These are phyloP conservation scores for Candida sp. DNA, from an alignment of 1,139 yeast genomes.

Conservation along the genomic window DNA sequence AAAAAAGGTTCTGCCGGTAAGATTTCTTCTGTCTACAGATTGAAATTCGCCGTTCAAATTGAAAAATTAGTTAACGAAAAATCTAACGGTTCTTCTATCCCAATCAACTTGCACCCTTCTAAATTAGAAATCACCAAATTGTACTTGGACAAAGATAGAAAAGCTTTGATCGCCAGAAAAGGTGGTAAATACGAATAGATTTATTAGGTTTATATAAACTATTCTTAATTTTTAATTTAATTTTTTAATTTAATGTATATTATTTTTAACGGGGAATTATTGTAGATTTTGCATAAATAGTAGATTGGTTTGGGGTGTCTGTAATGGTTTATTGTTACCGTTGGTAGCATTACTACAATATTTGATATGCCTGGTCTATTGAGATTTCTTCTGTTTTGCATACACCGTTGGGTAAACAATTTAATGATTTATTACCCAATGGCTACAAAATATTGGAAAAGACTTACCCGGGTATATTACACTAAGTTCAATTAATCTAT, in stretches of 20 bases:
- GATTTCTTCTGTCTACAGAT: constrained; percentile 98
- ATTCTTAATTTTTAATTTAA: not conserved
- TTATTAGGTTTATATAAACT: constrained; percentile 1
- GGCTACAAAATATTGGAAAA: too few species aligned
- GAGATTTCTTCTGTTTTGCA: too few species aligned
- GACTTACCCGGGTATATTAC: too few species aligned
- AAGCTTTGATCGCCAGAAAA: constrained; percentile 78
- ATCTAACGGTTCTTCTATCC: constrained; percentile 98
- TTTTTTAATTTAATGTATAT: not conserved
- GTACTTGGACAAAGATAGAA: constrained; percentile 98
- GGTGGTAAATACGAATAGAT: constrained; percentile 36
- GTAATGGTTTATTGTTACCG: too few species aligned
- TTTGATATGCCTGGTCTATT: too few species aligned
- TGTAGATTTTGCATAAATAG: not conserved
- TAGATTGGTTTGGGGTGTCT: too few species aligned
- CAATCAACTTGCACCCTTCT: constrained; percentile 97
- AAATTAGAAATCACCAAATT: constrained; percentile 99
- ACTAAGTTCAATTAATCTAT: too few species aligned
- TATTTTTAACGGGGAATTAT: not conserved
- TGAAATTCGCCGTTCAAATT: constrained; percentile 94
- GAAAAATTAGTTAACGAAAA: constrained; percentile 98
- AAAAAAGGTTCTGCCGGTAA: constrained; percentile 99
- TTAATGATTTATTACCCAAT: too few species aligned
- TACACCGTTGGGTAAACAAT: too few species aligned
- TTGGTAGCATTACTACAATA: too few species aligned